Conservation (phyloP, 2,329 filamentous ascomycete genomes). For the Beauveria pseudobassiana region DNA sequence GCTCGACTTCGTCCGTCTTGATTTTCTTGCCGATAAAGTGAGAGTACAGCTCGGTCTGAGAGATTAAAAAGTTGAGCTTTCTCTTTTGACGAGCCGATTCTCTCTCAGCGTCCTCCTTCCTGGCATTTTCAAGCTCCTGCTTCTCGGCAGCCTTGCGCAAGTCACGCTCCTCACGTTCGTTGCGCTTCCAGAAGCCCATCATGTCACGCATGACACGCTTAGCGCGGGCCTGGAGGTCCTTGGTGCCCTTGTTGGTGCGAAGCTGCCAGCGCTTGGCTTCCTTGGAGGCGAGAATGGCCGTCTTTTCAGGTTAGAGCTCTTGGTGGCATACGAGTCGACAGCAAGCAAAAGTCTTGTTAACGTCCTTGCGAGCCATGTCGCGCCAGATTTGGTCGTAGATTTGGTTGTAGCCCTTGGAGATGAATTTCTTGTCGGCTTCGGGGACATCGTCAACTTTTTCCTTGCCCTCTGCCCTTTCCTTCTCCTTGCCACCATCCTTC, state of each 20-base stretch:
- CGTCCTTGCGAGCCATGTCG: slow-evolving; percentile 87
- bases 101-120: slow-evolving; percentile 93
- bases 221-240: slow-evolving; percentile 91
- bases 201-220: slow-evolving; percentile 99
- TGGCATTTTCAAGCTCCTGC: slow-evolving; percentile 92
- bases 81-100: slow-evolving; percentile 96
- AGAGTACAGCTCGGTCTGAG: slow-evolving; percentile 96
- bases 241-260: slow-evolving; percentile 96
- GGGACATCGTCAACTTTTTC: slow-evolving; percentile 44
- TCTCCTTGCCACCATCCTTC: slow-evolving; percentile 32
- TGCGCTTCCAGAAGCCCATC: slow-evolving; percentile 99
- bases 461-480: slow-evolving; percentile 37
- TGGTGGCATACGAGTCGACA: slow-evolving; percentile 74
- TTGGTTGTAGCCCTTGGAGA: slow-evolving; percentile 90
- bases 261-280: slow-evolving; percentile 97
- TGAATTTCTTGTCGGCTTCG: slow-evolving; percentile 58
- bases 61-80: slow-evolving; percentile 98
- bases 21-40: slow-evolving; percentile 99
- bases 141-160: slow-evolving; percentile 88
- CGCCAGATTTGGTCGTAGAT: slow-evolving; percentile 98
- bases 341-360: slow-evolving; percentile 86
- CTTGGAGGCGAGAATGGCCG: slow-evolving; percentile 90
- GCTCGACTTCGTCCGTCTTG: slow-evolving; percentile 91
- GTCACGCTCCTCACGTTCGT: slow-evolving; percentile 94
- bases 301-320: slow-evolving; percentile 97